phyloP scores from a whole-genome alignment of 202 grass and related monocot genomes.

The Musa balbisiana region DNA sequence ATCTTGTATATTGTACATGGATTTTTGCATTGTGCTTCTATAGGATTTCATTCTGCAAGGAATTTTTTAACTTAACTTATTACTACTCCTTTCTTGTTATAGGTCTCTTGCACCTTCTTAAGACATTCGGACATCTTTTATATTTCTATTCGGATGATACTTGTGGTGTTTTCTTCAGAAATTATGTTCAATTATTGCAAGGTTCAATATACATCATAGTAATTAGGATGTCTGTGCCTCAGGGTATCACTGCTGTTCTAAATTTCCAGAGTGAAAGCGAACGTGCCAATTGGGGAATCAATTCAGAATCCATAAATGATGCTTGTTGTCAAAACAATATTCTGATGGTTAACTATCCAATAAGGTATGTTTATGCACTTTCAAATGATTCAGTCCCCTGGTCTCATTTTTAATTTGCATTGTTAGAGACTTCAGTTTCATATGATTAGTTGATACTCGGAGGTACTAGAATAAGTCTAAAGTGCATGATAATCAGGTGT shows the following conservation, averaged over 20 bases:
- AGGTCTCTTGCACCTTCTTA: neutral
- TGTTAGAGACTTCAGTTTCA: neutral
- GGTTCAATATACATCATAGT: neutral
- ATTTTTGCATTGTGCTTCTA: neutral
- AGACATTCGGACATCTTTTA: neutral
- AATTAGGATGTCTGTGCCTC: constrained; percentile 33
- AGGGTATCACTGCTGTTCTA: constrained; percentile 92
- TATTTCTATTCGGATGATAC: neutral
- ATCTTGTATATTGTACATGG: neutral
- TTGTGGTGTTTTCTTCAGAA: neutral
- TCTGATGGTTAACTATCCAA: constrained; percentile 92
- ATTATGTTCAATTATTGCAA: neutral
- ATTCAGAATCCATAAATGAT: constrained; percentile 76
- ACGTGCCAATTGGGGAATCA: constrained; percentile 85
- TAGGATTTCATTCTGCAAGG: neutral
- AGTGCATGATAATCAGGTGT: neutral
- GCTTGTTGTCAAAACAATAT: constrained; percentile 65
- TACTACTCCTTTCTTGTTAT: neutral
- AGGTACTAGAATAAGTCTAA: neutral
- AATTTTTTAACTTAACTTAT: neutral
- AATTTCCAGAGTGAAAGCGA: constrained; percentile 99
- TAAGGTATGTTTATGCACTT: constrained; percentile 44
- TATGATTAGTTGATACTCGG: neutral
- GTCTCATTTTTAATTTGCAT: neutral
- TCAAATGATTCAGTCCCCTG: neutral